Base-by-base conservation (phyloP, 345 rosid genomes). In the Pistacia atlantica region DNA sequence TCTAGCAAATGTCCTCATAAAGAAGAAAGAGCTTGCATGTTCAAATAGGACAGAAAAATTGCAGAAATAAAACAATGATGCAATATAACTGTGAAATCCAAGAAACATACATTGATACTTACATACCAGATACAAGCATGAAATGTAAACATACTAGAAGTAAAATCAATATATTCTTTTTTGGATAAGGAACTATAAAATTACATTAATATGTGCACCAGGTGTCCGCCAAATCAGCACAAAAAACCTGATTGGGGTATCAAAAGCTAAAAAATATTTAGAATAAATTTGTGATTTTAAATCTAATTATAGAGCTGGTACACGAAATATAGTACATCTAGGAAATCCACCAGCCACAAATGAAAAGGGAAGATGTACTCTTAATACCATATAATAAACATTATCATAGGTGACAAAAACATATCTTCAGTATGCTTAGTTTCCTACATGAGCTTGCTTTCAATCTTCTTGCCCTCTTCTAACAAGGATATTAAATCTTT, bases 1-100 rank as follows among this genome's bases (percentile, higher is more conserved):
- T 67, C 75, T 46, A 74, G 74, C 14, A 78, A 74, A 80, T 57
- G 57, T 61, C 61, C 78, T 25, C 35, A 68, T 28, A 78, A 42
- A 72, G 4, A 67, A 72, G 8, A 57, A 62, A 72, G 5, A 64
- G 45, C 4, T 7, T 9, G 58, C 48, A 51, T 37, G 45, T 52
- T 33, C 63, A 28, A 31, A 31, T 7, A 61, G 42, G 31, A 28
- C 52, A 42, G 25, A 72, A 12, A 45, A 61, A 18, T 59, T 22
- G 22, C 13, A 4, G 4, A 72, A 46, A 11, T 7, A 35, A 60
- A 61, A 61, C 9, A 18, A 16, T 28, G 12, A 54, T 54, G 1
- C 18, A 14, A 54, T 4, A 54, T 16, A 13, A 54, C 57, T 0
- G 57, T 13, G 33, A 17, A 54, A 54, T 17, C 17, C 22, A 38